Evolutionary conservation across 306 rosid species (phyloP).

Genomic region (Pachyrhizus erosus): DNA sequence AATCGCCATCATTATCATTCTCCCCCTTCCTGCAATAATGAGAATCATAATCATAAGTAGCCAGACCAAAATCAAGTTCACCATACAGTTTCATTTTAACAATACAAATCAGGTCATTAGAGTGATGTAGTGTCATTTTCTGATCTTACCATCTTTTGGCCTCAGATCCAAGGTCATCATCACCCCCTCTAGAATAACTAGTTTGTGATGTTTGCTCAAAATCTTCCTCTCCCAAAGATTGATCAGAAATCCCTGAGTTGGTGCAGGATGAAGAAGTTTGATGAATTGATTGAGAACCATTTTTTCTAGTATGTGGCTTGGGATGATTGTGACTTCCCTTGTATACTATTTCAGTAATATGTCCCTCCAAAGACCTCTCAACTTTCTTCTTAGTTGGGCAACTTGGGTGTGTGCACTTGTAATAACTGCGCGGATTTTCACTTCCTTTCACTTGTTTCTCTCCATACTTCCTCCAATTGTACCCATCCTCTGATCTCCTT

Average conservation of each 20-base stretch:
- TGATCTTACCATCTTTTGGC: conserved; percentile 67
- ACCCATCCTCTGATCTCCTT: conserved; percentile 69
- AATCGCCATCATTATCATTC: conserved; percentile 53
- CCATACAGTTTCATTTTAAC: background rate
- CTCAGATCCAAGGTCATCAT: conserved; percentile 58
- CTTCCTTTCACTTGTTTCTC: conserved; percentile 83
- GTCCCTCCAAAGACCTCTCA: conserved; percentile 78
- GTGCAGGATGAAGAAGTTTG: conserved; percentile 43
- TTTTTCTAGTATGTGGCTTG: conserved; percentile 59
- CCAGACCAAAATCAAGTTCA: background rate
- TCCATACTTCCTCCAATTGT: conserved; percentile 85
- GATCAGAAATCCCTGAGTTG: conserved; percentile 49
- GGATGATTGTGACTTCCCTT: conserved; percentile 81
- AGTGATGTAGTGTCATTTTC: background rate
- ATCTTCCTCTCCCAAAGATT: conserved; percentile 61
- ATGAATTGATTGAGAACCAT: conserved; percentile 41
- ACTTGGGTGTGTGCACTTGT: conserved; percentile 64
- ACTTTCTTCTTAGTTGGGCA: conserved; percentile 82
- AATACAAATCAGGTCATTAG: background rate
- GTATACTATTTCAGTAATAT: conserved; percentile 73
- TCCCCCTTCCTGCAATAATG: conserved; percentile 64
- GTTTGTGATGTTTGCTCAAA: conserved; percentile 61
- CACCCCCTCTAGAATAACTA: conserved; percentile 52
- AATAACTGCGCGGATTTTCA: conserved; percentile 78
- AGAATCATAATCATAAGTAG: background rate